A percentile compares a stretch with the other conserved stretches of the same genome.
Conservation (phyloP, 768 basidiomycete species). For the Leccinum rimulosum region DNA sequence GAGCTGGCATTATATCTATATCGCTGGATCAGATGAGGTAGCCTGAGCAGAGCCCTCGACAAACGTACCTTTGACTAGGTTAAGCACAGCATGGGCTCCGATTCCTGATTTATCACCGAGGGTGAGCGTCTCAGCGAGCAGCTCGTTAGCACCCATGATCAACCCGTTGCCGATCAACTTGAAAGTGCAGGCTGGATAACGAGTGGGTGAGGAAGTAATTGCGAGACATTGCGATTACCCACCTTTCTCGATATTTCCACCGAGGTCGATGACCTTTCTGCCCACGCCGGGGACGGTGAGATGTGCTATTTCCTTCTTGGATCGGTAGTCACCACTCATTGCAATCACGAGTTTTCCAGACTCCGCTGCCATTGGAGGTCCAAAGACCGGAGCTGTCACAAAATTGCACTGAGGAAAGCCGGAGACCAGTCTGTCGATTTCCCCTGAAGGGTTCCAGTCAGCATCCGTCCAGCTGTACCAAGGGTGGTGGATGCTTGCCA, state of each 20-base stretch:
- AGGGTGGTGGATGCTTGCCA: conserved; percentile 29
- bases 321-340: conserved; percentile 78
- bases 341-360: conserved; percentile 64
- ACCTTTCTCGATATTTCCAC: conserved; percentile 85
- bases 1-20: conserved; percentile 67
- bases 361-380: conserved; percentile 64
- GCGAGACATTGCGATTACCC: neutral
- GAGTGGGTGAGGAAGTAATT: neutral
- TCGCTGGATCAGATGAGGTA: conserved; percentile 15
- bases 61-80: conserved; percentile 54
- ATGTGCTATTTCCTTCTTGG: conserved; percentile 78
- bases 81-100: conserved; percentile 54
- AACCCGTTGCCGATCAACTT: conserved; percentile 82
- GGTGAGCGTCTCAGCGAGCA: conserved; percentile 81
- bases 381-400: conserved; percentile 78
- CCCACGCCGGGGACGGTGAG: conserved; percentile 79
- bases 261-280: conserved; percentile 75
- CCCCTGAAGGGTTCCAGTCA: conserved; percentile 37
- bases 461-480: neutral
- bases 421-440: conserved; percentile 68
- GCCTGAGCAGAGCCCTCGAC: neutral
- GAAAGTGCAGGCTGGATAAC: conserved; percentile 54
- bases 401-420: conserved; percentile 56
- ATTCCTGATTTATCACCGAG: conserved; percentile 84
- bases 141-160: conserved; percentile 72